phyloP scores from a whole-genome alignment of 2,329 filamentous ascomycete genomes.

The Lojkania enalia region DNA sequence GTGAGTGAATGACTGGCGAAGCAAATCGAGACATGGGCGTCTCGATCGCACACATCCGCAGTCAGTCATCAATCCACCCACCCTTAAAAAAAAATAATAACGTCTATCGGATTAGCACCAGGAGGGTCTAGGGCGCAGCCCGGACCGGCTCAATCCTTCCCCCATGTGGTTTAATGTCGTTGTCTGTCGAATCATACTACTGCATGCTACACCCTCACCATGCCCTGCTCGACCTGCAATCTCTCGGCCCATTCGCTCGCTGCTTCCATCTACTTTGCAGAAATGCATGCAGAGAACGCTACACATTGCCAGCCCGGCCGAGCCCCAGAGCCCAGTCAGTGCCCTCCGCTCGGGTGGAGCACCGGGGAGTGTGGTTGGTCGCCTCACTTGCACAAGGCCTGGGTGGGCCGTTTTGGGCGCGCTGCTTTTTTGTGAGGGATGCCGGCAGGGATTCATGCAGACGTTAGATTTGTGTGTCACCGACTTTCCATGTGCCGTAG shows the following conservation, averaged over 20 bases:
- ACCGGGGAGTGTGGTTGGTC: constrained; percentile 14
- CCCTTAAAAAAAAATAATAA: not conserved
- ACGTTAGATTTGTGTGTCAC: constrained; percentile 9
- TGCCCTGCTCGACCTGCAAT: constrained; percentile 10
- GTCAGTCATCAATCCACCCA: not conserved
- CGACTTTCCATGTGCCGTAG: constrained; percentile 9
- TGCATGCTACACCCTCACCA: constrained; percentile 18
- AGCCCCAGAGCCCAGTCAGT: constrained; percentile 2
- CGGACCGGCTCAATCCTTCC: constrained; percentile 15
- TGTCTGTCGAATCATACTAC: constrained; percentile 17
- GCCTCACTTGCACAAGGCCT: constrained; percentile 13
- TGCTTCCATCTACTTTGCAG: constrained; percentile 7
- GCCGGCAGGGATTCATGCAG: constrained; percentile 13
- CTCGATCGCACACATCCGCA: constrained; percentile 34
- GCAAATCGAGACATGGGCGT: constrained; percentile 19
- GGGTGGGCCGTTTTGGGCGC: constrained; percentile 18
- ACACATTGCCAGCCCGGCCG: constrained; percentile 9
- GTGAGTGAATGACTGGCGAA: constrained; percentile 7
- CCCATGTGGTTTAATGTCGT: too few species aligned
- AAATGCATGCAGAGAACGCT: constrained; percentile 12
- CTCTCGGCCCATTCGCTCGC: constrained; percentile 15
- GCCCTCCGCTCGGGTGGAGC: constrained; percentile 3
- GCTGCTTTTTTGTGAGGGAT: constrained; percentile 15
- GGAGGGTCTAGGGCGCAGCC: not conserved
- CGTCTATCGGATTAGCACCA: not conserved